Percentiles rank a stretch among this genome's conserved stretches.
phyloP scores from a whole-genome alignment of 805 yeast species.

The Candida nitratophila region DNA sequence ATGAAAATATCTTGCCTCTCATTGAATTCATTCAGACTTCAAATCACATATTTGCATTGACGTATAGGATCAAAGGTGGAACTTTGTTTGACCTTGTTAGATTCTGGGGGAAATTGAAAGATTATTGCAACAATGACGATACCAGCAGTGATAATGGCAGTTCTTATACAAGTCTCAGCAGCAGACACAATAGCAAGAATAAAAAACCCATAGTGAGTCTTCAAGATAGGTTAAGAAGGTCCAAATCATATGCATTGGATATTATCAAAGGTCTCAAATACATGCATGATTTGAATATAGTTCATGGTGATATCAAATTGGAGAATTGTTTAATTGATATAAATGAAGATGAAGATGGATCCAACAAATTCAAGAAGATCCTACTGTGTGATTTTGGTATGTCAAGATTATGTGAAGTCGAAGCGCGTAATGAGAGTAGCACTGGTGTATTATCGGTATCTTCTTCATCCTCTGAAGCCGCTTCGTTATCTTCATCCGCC shows the following conservation, averaged over 20 bases:
- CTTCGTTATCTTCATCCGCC: too few relatives aligned
- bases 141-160: constrained; percentile 42
- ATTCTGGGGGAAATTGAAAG: constrained; percentile 49
- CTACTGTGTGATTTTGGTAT: constrained; percentile 88
- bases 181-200: too few relatives aligned
- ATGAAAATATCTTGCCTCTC: constrained; percentile 59
- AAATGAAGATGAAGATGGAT: constrained; percentile 16
- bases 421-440: neutral
- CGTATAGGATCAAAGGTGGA: constrained; percentile 64
- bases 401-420: constrained; percentile 28
- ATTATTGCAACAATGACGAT: constrained; percentile 3
- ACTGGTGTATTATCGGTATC: too few relatives aligned
- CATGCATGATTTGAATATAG: constrained; percentile 56
- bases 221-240: constrained; percentile 46
- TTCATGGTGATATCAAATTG: constrained; percentile 78
- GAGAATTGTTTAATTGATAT: constrained; percentile 69
- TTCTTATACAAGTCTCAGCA: too few relatives aligned
- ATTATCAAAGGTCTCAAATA: constrained; percentile 53
- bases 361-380: constrained; percentile 28
- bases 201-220: too few relatives aligned
- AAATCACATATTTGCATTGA: constrained; percentile 58
- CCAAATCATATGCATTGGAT: constrained; percentile 40
- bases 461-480: too few relatives aligned
- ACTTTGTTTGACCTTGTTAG: constrained; percentile 71
- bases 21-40: constrained; percentile 54